Percentiles rank a stretch among this genome's conserved stretches.
Conservation (phyloP, 306 rosid species). For the Lupinus albus region DNA sequence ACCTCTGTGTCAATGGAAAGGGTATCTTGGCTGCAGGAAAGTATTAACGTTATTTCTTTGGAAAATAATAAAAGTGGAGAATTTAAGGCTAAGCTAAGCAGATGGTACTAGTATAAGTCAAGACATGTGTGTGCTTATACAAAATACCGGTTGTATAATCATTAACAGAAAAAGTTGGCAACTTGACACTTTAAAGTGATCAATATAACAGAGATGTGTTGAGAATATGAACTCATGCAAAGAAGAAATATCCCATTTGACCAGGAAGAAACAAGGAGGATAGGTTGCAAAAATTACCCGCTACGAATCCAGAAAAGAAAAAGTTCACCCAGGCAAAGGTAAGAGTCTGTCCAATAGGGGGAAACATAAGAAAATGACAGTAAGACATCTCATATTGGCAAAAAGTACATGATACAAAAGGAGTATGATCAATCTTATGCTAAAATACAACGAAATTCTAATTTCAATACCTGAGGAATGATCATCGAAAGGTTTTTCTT, state of each 20-base stretch:
- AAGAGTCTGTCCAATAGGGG: conserved; percentile 74
- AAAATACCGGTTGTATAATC: not conserved
- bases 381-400: conserved; percentile 17
- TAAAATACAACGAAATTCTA: conserved; percentile 17
- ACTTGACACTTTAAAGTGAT: not conserved
- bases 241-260: conserved; percentile 21
- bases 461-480: conserved; percentile 77
- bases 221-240: conserved; percentile 18
- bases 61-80: conserved; percentile 22
- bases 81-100: conserved; percentile 20
- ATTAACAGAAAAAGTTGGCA: conserved; percentile 18
- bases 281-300: conserved; percentile 59
- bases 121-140: not conserved
- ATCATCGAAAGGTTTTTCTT: conserved; percentile 99
- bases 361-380: conserved; percentile 32
- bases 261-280: conserved; percentile 16
- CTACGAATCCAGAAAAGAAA: conserved; percentile 98
- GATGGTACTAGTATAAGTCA: conserved; percentile 11
- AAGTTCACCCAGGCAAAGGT: conserved; percentile 99
- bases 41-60: not conserved
- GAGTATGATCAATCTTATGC: conserved; percentile 27
- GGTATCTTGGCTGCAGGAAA: conserved; percentile 88
- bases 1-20: conserved; percentile 95
- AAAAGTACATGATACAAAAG: not conserved
- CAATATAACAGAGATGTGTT: conserved; percentile 10